Evolutionary conservation across 345 rosid species (phyloP), one percentile per base, ranked within the genome.

Genomic region (Clausena lansium): DNA sequence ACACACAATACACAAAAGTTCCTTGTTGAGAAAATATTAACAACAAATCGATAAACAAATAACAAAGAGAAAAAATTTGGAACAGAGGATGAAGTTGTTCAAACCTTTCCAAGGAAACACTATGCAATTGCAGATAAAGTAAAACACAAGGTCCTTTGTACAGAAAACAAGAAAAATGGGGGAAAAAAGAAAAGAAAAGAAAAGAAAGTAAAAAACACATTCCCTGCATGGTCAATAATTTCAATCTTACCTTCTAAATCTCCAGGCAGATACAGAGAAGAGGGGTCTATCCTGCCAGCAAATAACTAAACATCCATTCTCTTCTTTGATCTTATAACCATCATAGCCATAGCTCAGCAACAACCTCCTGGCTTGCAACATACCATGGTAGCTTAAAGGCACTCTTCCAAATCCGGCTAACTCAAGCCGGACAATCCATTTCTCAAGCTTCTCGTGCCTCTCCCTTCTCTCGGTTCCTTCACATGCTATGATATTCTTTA

Each of bases 391-490:
- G 80, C 96, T 89, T 78, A 92, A 82, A 50, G 90, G 88, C 68
- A 88, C 88, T 79, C 76, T 84, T 33, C 87, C 88, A 24, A 91
- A 91, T 50, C 96, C 91, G 1, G 91, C 87, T 69, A 87, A 60
- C 64, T 89, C 96, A 3, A 91, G 86, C 82, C 96, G 81, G 58
- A 85, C 69, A 67, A 85, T 81, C 96, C 96, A 91, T 75, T 87
- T 89, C 76, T 89, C 96, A 22, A 91, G 85, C 80, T 88, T 89
- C 76, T 91, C 96, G 54, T 89, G 96, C 77, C 96, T 91, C 78
- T 87, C 90, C 79, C 77, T 91, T 73, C 96, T 86, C 68, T 91
- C 86, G 2, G 52, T 39, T 30, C 96, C 96, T 76, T 91, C 96
- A 14, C 93, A 86, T 1, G 96, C 91, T 72, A 91, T 85, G 60